phyloP scores from a whole-genome alignment of 495 filamentous ascomycete species.

The Pseudoneurospora amorphoporcata region DNA sequence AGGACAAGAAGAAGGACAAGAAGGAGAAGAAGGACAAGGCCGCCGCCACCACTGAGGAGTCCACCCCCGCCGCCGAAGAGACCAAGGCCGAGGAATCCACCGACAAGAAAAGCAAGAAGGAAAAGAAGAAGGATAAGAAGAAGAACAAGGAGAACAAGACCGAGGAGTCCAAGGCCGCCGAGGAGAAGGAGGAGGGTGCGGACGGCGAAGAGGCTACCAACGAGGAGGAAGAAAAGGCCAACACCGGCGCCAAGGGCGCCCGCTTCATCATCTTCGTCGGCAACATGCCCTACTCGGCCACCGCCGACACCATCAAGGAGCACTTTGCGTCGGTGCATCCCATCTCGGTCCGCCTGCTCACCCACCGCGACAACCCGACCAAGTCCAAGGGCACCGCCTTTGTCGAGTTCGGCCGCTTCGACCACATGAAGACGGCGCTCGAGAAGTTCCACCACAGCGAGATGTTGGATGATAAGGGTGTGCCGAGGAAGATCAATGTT shows the following conservation, averaged over 20 bases:
- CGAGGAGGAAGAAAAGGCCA: neutral
- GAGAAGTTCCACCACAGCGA: slow-evolving; percentile 77
- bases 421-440: slow-evolving; percentile 89
- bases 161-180: slow-evolving; percentile 1
- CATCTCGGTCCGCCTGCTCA: slow-evolving; percentile 61
- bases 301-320: slow-evolving; percentile 47
- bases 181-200: neutral
- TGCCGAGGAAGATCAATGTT: slow-evolving; percentile 69
- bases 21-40: slow-evolving; percentile 27
- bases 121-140: slow-evolving; percentile 18
- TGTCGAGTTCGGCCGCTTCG: slow-evolving; percentile 80
- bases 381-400: slow-evolving; percentile 85
- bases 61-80: neutral
- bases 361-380: slow-evolving; percentile 53
- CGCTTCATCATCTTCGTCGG: slow-evolving; percentile 84
- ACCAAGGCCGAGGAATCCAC: slow-evolving; percentile 22
- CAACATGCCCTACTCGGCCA: slow-evolving; percentile 84
- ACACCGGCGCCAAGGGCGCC: slow-evolving; percentile 30
- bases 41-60: slow-evolving; percentile 12
- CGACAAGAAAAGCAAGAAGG: slow-evolving; percentile 21
- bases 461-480: slow-evolving; percentile 58
- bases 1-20: slow-evolving; percentile 33
- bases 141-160: slow-evolving; percentile 9
- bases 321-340: slow-evolving; percentile 76
- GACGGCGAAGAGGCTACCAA: slow-evolving; percentile 14